These are phyloP conservation scores for Primulina tabacum DNA, from an alignment of 257 asterid genomes.

Conservation along the genomic window DNA sequence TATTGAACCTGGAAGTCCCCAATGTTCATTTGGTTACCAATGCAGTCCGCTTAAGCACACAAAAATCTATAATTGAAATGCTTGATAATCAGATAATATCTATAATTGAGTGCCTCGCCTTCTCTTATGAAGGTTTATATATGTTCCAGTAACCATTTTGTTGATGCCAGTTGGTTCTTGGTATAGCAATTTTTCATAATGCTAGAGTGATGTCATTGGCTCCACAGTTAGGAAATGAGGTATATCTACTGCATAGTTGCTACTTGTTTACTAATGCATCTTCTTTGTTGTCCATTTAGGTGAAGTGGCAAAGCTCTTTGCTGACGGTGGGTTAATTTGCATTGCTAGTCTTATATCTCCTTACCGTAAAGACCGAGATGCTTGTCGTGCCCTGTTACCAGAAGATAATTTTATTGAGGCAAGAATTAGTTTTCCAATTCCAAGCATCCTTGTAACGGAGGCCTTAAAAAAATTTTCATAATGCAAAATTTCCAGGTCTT, in stretches of 20 bases:
- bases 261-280: neutral
- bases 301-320: constrained; percentile 94
- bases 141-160: constrained; percentile 18
- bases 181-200: constrained; percentile 2
- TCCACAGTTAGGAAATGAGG: neutral
- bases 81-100: constrained; percentile 8
- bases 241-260: neutral
- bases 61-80: neutral
- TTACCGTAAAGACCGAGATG: constrained; percentile 89
- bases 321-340: constrained; percentile 96
- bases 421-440: constrained; percentile 25
- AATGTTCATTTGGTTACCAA: neutral
- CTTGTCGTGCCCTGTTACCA: constrained; percentile 76
- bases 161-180: constrained; percentile 11
- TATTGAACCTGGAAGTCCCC: neutral
- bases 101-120: neutral
- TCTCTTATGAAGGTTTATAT: constrained; percentile 4
- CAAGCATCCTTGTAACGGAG: neutral
- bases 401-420: constrained; percentile 77
- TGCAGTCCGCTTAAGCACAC: neutral
- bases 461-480: neutral
- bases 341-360: constrained; percentile 97
- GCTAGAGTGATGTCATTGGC: neutral
- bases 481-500: constrained; percentile 52
- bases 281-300: constrained; percentile 41